Percentiles rank a stretch among this genome's conserved stretches.
Evolutionary conservation across 768 basidiomycete species (phyloP).

Genomic region (Collybia sordida): DNA sequence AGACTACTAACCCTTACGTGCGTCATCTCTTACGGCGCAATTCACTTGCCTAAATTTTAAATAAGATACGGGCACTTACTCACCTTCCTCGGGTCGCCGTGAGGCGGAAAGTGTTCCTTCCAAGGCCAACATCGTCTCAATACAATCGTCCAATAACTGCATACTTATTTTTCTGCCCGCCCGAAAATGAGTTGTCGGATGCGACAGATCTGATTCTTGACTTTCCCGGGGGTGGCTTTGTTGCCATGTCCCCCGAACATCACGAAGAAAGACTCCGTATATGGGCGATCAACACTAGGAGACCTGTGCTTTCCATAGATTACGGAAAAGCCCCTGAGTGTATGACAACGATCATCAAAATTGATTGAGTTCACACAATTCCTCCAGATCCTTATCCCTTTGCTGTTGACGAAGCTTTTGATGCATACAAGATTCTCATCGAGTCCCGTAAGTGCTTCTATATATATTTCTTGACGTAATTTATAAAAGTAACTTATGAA

Average conservation of each 20-base stretch:
- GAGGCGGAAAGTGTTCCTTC: constrained; percentile 75
- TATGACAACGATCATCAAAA: constrained; percentile 31
- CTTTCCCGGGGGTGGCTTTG: constrained; percentile 94
- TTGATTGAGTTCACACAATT: constrained; percentile 5
- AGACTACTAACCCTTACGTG: constrained; percentile 91
- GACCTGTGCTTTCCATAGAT: constrained; percentile 82
- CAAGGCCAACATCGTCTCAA: constrained; percentile 73
- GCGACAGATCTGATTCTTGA: constrained; percentile 86
- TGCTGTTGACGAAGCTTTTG: constrained; percentile 93
- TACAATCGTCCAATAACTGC: constrained; percentile 82
- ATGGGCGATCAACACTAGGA: constrained; percentile 81
- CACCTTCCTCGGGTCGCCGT: constrained; percentile 61
- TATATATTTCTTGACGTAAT: neutral
- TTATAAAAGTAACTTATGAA: constrained; percentile 15
- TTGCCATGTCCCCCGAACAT: constrained; percentile 94
- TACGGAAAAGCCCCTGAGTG: constrained; percentile 98
- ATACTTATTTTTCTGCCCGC: constrained; percentile 78
- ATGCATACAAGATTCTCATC: constrained; percentile 78
- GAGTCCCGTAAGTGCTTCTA: constrained; percentile 55
- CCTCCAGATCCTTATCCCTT: constrained; percentile 91
- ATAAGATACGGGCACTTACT: constrained; percentile 63
- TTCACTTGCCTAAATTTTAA: constrained; percentile 1
- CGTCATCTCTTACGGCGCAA: constrained; percentile 4
- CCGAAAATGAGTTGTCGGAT: constrained; percentile 59
- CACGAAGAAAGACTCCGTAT: constrained; percentile 90